Base-by-base conservation (phyloP, 306 rosid genomes). In the Styphnolobium japonicum region DNA sequence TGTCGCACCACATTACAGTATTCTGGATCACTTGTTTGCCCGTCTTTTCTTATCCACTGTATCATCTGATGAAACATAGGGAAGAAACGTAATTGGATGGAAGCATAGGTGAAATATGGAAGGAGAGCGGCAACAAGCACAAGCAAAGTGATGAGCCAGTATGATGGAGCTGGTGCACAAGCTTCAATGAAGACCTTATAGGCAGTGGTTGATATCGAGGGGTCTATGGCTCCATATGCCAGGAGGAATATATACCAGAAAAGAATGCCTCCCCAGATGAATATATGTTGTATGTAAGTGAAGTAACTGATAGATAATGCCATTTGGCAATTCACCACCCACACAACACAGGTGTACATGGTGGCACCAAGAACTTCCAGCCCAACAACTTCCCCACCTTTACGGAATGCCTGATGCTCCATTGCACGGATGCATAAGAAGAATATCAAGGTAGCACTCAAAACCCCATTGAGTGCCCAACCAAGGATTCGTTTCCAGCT, bases 291-390 rank as follows among this genome's bases (percentile, higher is more conserved):
- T 29, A 96, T 80, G 40, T 86, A 90, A 27, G 99, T 90, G 91
- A 96, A 93, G 88, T 93, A 91, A 57, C 69, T 89, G 82, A 96
- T 88, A 25, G 96, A 93, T 27, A 96, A 61, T 29, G 98, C 98
- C 99, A 96, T 93, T 81, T 96, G 99, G 70, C 97, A 89, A 87
- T 96, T 96, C 67, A 96, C 99, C 33, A 79, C 93, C 98, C 99
- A 96, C 70, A 96, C 94, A 4, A 93, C 88, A 52, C 98, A 93
- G 11, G 98, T 87, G 89, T 90, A 96, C 93, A 96, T 78, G 21
- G 94, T 93, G 75, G 92, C 86, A 0, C 99, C 99, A 9, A 96
- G 84, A 63, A 89, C 39, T 81, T 96, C 88, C 10, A 91, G 52
- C 21, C 80, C 93, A 18, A 84, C 89, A 33, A 91, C 92, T 84